Percentiles rank a stretch among this genome's conserved stretches.
Evolutionary conservation across 768 basidiomycete species (phyloP).

Genomic region (Boletus barrowsii): DNA sequence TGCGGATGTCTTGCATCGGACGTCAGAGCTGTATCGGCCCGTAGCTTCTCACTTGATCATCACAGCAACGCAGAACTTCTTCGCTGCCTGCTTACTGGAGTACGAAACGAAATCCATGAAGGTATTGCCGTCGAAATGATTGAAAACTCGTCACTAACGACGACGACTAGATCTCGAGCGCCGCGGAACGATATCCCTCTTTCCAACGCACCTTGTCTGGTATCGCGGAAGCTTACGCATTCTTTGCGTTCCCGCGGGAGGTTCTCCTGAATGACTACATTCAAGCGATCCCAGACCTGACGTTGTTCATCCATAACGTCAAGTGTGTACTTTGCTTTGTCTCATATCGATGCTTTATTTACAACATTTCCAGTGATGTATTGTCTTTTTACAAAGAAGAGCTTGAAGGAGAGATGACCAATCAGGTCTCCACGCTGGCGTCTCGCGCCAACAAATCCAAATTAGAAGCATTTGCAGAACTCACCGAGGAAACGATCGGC

Average conservation of each 20-base stretch:
- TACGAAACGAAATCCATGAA: constrained; percentile 28
- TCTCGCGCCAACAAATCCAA: no score
- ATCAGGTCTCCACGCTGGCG: no score
- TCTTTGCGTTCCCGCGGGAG: constrained; percentile 35
- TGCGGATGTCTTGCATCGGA: constrained; percentile 31
- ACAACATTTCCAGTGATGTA: constrained; percentile 31
- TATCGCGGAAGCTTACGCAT: constrained; percentile 32
- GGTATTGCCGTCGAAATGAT: constrained; percentile 6
- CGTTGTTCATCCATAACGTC: constrained; percentile 33
- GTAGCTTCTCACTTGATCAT: constrained; percentile 37
- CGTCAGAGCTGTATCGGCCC: constrained; percentile 26
- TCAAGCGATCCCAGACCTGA: constrained; percentile 36
- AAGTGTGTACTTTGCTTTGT: constrained; percentile 31
- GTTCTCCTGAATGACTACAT: constrained; percentile 33
- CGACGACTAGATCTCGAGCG: constrained; percentile 13
- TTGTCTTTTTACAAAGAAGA: constrained; percentile 45
- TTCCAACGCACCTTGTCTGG: constrained; percentile 33
- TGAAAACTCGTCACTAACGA: neutral
- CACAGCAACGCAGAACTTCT: constrained; percentile 34
- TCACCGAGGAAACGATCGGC: no score
- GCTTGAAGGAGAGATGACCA: constrained; percentile 28
- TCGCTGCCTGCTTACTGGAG: constrained; percentile 36
- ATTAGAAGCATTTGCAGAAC: no score
- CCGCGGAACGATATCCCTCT: constrained; percentile 26
- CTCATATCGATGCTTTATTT: neutral